These are phyloP conservation scores for Paramyrothecium roridum DNA, from an alignment of 2,329 filamentous ascomycete genomes.

Conservation along the genomic window DNA sequence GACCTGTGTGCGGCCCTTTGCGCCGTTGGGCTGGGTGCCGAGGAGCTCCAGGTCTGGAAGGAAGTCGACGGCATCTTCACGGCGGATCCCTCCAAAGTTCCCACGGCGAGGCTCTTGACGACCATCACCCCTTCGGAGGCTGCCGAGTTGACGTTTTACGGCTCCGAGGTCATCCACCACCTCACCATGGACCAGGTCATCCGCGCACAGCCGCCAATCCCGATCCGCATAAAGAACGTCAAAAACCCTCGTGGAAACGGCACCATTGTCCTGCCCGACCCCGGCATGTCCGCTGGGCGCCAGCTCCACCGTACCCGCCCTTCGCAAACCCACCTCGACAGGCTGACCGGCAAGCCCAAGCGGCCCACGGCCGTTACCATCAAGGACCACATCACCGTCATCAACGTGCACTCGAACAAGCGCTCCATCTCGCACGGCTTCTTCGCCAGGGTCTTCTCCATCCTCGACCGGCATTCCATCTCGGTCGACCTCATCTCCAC, in stretches of 20 bases:
- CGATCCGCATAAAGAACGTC: constrained; percentile 88
- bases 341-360: constrained; percentile 60
- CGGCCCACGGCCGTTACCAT: constrained; percentile 89
- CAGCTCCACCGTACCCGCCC: constrained; percentile 53
- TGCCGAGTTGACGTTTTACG: constrained; percentile 91
- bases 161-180: constrained; percentile 96
- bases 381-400: constrained; percentile 93
- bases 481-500: constrained; percentile 96
- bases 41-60: constrained; percentile 97
- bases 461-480: constrained; percentile 80
- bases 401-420: constrained; percentile 98
- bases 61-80: constrained; percentile 95
- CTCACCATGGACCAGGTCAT: constrained; percentile 98
- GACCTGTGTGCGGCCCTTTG: constrained; percentile 92
- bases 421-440: constrained; percentile 94
- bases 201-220: constrained; percentile 73
- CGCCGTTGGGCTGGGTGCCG: constrained; percentile 81
- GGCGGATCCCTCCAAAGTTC: constrained; percentile 82
- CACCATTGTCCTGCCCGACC: constrained; percentile 80
- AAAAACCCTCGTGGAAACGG: constrained; percentile 79
- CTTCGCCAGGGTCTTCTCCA: constrained; percentile 88
- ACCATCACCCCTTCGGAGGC: constrained; percentile 93
- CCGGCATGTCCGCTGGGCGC: constrained; percentile 47
- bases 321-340: constrained; percentile 22
- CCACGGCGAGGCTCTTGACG: constrained; percentile 83